Conservation (phyloP, 306 rosid species). For the Citrullus mucosospermus region DNA sequence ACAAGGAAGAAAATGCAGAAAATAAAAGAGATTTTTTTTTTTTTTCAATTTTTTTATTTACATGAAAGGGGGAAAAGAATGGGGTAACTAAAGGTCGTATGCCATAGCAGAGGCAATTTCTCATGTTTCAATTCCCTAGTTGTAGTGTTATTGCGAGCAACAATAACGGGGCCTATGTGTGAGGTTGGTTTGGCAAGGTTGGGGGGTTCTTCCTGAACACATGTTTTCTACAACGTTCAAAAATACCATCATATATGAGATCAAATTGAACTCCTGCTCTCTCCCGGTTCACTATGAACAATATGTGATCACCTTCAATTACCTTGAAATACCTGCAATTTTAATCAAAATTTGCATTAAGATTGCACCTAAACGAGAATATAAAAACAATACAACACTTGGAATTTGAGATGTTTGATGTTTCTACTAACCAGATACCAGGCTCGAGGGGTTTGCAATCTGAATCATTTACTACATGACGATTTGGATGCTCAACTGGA, state of each 20-base stretch:
- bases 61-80: not conserved
- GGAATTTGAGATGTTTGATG: not conserved
- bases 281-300: conserved; percentile 72
- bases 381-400: not conserved
- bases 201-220: conserved; percentile 59
- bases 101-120: not conserved
- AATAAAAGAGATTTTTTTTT: not conserved
- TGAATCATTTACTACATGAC: conserved; percentile 54
- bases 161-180: conserved; percentile 23
- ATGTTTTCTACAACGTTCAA: conserved; percentile 90
- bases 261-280: conserved; percentile 97
- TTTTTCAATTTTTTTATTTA: not conserved
- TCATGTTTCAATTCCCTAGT: not conserved
- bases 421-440: conserved; percentile 52
- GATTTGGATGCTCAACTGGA: conserved; percentile 74
- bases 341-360: not conserved
- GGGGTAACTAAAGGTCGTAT: not conserved
- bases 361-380: not conserved
- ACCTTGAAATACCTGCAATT: conserved; percentile 77
- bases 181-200: conserved; percentile 54
- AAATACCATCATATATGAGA: conserved; percentile 73
- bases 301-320: conserved; percentile 85
- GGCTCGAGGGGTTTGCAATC: conserved; percentile 72
- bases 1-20: not conserved
- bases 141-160: not conserved